Evolutionary conservation across 768 basidiomycete species (phyloP).

Genomic region (Amanita phalloides): DNA sequence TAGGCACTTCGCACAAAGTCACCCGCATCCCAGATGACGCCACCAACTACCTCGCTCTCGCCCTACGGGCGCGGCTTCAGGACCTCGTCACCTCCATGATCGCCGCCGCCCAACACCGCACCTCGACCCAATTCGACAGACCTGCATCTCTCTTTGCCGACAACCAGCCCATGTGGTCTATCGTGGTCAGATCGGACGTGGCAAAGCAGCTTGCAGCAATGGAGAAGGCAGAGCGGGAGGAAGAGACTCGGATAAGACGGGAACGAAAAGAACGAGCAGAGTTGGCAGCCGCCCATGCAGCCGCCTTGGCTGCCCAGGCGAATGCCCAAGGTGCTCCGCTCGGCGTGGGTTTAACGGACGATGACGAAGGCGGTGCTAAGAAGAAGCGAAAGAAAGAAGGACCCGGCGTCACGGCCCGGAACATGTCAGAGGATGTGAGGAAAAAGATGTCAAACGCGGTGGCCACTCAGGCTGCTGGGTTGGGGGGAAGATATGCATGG

Average conservation of each 20-base stretch:
- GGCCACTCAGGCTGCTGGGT: slow-evolving; percentile 80
- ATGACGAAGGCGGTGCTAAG: slow-evolving; percentile 44
- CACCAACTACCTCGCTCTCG: slow-evolving; percentile 69
- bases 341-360: slow-evolving; percentile 15
- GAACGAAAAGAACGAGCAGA: slow-evolving; percentile 75
- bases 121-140: slow-evolving; percentile 59
- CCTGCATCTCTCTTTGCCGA: slow-evolving; percentile 57
- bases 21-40: slow-evolving; percentile 56
- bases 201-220: slow-evolving; percentile 67
- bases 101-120: slow-evolving; percentile 56
- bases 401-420: slow-evolving; percentile 74
- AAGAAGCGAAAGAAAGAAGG: slow-evolving; percentile 82
- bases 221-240: slow-evolving; percentile 75
- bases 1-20: slow-evolving; percentile 63
- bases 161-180: slow-evolving; percentile 72
- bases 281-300: slow-evolving; percentile 58
- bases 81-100: slow-evolving; percentile 61
- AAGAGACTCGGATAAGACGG: slow-evolving; percentile 62
- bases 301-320: slow-evolving; percentile 48
- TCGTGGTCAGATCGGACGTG: slow-evolving; percentile 68
- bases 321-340: slow-evolving; percentile 18
- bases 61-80: slow-evolving; percentile 65
- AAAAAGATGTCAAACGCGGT: slow-evolving; percentile 91
- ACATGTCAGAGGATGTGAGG: slow-evolving; percentile 85
- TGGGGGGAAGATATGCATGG: slow-evolving; percentile 80